Conservation (phyloP, 148 eudicot genomes). For the Vaccinium macrocarpon region DNA sequence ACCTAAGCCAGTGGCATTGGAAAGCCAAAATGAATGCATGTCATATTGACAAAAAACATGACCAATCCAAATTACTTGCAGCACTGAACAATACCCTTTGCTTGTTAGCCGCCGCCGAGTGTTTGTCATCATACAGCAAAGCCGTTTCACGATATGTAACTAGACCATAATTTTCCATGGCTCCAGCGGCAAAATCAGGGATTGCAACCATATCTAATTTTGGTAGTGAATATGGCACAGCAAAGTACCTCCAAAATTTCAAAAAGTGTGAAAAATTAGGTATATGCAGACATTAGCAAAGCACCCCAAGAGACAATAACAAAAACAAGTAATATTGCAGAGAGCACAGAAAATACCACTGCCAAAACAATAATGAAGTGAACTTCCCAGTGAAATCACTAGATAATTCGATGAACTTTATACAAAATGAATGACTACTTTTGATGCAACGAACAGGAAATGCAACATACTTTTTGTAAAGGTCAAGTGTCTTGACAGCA, state of each 20-base stretch:
- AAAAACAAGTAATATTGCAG: background rate
- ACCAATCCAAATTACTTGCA: slow-evolving; percentile 49
- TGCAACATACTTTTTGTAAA: slow-evolving; percentile 22
- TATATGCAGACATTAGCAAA: background rate
- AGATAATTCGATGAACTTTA: background rate
- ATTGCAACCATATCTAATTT: slow-evolving; percentile 39
- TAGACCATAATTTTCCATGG: slow-evolving; percentile 42
- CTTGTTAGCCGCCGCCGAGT: slow-evolving; percentile 30
- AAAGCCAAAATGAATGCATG: slow-evolving; percentile 5
- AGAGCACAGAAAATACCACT: background rate
- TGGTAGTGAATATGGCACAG: slow-evolving; percentile 32
- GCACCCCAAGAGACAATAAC: background rate
- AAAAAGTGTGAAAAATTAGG: slow-evolving; percentile 6
- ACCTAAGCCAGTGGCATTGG: slow-evolving; percentile 10
- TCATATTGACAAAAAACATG: background rate
- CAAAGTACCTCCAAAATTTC: slow-evolving; percentile 29
- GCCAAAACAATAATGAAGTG: background rate
- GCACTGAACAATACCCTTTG: slow-evolving; percentile 21
- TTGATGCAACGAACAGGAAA: background rate
- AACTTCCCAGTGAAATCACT: background rate
- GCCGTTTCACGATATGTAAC: slow-evolving; percentile 28
- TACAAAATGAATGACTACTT: background rate
- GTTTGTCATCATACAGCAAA: slow-evolving; percentile 27
- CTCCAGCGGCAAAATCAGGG: slow-evolving; percentile 36
- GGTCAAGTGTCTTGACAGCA: slow-evolving; percentile 30